phyloP scores from a whole-genome alignment of 1,284 basidiomycete genomes.

The Vanrija pseudolonga region DNA sequence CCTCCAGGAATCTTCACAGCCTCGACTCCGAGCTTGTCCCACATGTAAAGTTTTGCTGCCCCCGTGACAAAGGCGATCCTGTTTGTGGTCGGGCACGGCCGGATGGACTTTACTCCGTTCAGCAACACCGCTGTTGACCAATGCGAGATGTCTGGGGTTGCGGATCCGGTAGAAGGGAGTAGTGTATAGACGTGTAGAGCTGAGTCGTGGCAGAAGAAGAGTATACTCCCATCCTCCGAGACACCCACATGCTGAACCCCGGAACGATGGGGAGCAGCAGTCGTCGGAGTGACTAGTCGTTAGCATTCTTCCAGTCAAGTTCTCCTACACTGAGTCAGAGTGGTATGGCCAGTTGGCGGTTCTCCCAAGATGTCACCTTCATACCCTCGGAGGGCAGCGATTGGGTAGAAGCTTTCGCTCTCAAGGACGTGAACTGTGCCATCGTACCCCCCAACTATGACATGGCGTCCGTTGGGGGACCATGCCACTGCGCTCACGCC shows the following conservation, averaged over 20 bases:
- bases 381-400: background rate
- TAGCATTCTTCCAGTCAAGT: background rate
- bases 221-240: slow-evolving; percentile 66
- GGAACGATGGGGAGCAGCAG: background rate
- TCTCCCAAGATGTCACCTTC: no score
- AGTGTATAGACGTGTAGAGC: slow-evolving; percentile 40
- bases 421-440: slow-evolving; percentile 11
- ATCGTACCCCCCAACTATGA: slow-evolving; percentile 3
- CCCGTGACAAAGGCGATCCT: slow-evolving; percentile 22
- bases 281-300: background rate
- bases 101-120: slow-evolving; percentile 15
- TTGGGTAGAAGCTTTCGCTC: slow-evolving; percentile 9
- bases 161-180: slow-evolving; percentile 16
- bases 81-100: slow-evolving; percentile 22
- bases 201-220: slow-evolving; percentile 53
- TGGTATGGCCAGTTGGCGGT: background rate
- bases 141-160: slow-evolving; percentile 25
- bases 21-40: slow-evolving; percentile 37
- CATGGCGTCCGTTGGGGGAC: slow-evolving; percentile 58
- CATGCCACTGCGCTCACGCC: slow-evolving; percentile 68
- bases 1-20: slow-evolving; percentile 36
- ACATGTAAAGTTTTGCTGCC: slow-evolving; percentile 30
- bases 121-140: slow-evolving; percentile 26
- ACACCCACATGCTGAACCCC: slow-evolving; percentile 61
- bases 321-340: no score